A percentile compares a stretch with the other conserved stretches of the same genome.
Conservation (phyloP, 2,329 filamentous ascomycete species). For the Pyricularia pennisetigena region DNA sequence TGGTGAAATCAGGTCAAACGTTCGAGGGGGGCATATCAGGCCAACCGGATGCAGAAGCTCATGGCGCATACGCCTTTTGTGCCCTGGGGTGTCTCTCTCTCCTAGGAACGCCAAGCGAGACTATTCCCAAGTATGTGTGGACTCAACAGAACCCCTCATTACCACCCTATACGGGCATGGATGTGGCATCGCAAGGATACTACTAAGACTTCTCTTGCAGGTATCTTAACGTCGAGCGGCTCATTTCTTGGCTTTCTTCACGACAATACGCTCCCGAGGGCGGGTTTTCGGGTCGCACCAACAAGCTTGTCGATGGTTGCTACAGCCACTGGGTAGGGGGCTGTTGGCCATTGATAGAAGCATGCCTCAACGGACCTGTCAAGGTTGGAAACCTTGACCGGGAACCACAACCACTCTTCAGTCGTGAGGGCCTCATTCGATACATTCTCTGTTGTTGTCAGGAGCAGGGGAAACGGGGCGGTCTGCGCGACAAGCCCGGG, state of each 20-base stretch:
- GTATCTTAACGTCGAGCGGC: conserved; percentile 64
- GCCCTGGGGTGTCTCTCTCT: conserved; percentile 83
- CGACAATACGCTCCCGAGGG: conserved; percentile 87
- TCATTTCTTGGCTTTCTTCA: conserved; percentile 81
- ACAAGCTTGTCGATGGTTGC: conserved; percentile 96
- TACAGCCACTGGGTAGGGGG: conserved; percentile 97
- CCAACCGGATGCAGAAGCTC: conserved; percentile 79
- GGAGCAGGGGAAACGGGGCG: conserved; percentile 58
- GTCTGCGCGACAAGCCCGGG: conserved; percentile 86
- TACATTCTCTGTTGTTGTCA: conserved; percentile 91
- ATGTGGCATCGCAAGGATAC: not conserved
- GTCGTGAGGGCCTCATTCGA: conserved; percentile 71
- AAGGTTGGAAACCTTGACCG: conserved; percentile 12
- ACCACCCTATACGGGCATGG: not conserved
- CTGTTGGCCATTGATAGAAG: conserved; percentile 87
- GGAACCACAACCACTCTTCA: conserved; percentile 50
- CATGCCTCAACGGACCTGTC: conserved; percentile 50
- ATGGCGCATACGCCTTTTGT: conserved; percentile 95
- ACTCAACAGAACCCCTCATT: not conserved
- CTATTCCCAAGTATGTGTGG: conserved; percentile 55
- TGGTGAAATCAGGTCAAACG: conserved; percentile 57
- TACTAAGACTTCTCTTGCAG: conserved; percentile 25
- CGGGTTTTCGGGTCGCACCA: conserved; percentile 86
- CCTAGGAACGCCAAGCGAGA: conserved; percentile 66
- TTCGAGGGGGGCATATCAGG: conserved; percentile 91